Percentiles rank a stretch among this genome's conserved stretches.
These are phyloP conservation scores for Isoetes taiwanensis DNA, from an alignment of 75 land plant genomes.

Conservation along the genomic window DNA sequence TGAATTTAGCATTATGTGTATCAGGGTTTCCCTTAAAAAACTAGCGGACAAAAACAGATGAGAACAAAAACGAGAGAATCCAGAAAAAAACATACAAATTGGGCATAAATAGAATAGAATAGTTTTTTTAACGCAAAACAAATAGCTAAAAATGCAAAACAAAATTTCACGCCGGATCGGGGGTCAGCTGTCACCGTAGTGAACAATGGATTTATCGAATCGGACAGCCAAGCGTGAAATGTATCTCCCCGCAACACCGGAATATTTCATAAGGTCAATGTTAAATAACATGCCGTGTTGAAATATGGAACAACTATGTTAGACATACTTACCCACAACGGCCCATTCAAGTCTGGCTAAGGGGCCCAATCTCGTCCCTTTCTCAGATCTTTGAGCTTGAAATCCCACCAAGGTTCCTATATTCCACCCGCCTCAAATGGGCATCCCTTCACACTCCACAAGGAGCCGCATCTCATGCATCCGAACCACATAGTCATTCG, in stretches of 20 bases:
- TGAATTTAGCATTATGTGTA: conserved; percentile 35
- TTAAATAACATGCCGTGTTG: background rate
- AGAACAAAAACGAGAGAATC: background rate
- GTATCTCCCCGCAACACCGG: conserved; percentile 52
- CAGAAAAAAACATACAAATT: background rate
- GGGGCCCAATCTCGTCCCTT: conserved; percentile 80
- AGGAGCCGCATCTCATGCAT: too few species aligned
- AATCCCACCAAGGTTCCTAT: too few species aligned
- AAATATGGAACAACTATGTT: background rate
- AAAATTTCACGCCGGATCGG: too few species aligned
- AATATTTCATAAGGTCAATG: background rate
- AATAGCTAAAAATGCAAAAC: too few species aligned
- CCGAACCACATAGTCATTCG: too few species aligned
- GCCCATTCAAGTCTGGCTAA: conserved; percentile 72
- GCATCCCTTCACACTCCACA: too few species aligned
- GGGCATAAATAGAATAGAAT: background rate
- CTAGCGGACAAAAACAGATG: conserved; percentile 23
- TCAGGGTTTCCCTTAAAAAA: conserved; percentile 63
- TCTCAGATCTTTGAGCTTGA: conserved; percentile 77
- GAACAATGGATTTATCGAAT: conserved; percentile 61
- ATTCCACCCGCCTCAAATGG: too few species aligned
- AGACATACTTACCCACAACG: conserved; percentile 49
- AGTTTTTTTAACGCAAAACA: background rate
- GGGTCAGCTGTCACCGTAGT: conserved; percentile 79
- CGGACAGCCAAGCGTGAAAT: conserved; percentile 81